Percentiles rank a stretch among this genome's conserved stretches.
phyloP scores from a whole-genome alignment of 2,329 filamentous ascomycete species.

The Cercospora brassicicola region DNA sequence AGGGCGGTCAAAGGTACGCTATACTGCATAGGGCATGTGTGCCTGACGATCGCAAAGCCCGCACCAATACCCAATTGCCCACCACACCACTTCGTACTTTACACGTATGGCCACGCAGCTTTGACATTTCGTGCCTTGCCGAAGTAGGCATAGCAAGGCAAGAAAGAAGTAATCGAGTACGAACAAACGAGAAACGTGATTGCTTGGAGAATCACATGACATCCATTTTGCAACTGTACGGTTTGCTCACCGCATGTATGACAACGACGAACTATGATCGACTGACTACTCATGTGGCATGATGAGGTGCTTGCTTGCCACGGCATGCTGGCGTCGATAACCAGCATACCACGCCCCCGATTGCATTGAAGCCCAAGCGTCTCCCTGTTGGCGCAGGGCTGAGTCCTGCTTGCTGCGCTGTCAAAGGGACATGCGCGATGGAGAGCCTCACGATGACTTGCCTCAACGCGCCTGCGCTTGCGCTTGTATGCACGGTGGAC shows the following conservation, averaged over 20 bases:
- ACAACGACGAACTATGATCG: not conserved
- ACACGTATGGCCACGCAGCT: not conserved
- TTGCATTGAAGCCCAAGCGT: not conserved
- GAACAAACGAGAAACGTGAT: not conserved
- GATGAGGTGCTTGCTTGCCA: not conserved
- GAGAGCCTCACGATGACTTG: conserved; percentile 2
- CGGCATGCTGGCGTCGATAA: not conserved
- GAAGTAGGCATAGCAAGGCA: not conserved
- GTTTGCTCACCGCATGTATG: conserved; percentile 10
- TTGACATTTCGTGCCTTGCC: not conserved
- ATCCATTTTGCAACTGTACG: no score
- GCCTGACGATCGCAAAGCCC: conserved; percentile 1
- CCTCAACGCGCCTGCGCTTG: not conserved
- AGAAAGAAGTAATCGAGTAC: not conserved
- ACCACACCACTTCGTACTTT: not conserved
- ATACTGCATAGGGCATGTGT: not conserved
- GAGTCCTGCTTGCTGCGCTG: conserved; percentile 2
- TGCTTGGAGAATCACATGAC: not conserved
- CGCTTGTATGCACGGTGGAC: conserved; percentile 5
- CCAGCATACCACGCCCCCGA: not conserved
- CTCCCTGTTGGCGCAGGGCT: not conserved
- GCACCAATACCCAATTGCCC: not conserved
- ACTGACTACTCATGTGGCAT: not conserved
- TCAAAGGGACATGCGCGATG: not conserved
- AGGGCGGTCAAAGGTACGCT: not conserved